Base-by-base conservation (phyloP, 2,329 filamentous ascomycete genomes). In the Diaporthe capsici region DNA sequence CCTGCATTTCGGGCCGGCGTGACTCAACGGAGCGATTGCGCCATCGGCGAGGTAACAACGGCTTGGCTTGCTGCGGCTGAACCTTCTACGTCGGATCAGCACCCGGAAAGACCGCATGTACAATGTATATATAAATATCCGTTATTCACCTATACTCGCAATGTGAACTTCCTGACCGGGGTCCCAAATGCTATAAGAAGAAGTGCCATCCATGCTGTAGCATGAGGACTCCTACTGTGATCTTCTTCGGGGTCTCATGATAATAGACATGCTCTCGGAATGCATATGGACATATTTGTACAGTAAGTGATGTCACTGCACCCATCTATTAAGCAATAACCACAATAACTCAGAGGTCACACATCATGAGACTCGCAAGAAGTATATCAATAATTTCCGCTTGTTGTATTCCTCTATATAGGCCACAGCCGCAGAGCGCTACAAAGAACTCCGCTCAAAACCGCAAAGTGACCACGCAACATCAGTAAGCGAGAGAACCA, bases 371-470 rank as follows among this genome's bases (percentile, higher is more conserved):
- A 31, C 17, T 55, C 17, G 51, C 15, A 31, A 55, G 2, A 12
- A 25, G 4, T 37, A 3, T 57, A 25, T 65, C 71, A 73, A 65
- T 47, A n/a, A 17, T 63, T 60, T 61, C 49, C 61, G 63, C 44
- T n/a, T 53, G 55, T 44, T 53, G 58, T 74, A 55, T 71, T 71
- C 44, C 53, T 71, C 71, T 73, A 73, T 57, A 42, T 65, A 73
- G 71, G 58, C 60, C 44, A 74, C 42, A 42, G 34, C 63, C 34
- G 37, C 55, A 74, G 22, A 74, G n/a, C 65, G 44, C 28, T 9
- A 6, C 8, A 55, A n/a, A 37, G 25, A 44, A 31, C 55, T 28
- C 22, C 15, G 31, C 53, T 20, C 6, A 10, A 55, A 55, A 9
- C 51, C 47, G 42, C 37, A 31, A 31, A 39, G 31, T 37, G 39